Conservation (phyloP, 768 basidiomycete genomes). For the Grammothele lineata region DNA sequence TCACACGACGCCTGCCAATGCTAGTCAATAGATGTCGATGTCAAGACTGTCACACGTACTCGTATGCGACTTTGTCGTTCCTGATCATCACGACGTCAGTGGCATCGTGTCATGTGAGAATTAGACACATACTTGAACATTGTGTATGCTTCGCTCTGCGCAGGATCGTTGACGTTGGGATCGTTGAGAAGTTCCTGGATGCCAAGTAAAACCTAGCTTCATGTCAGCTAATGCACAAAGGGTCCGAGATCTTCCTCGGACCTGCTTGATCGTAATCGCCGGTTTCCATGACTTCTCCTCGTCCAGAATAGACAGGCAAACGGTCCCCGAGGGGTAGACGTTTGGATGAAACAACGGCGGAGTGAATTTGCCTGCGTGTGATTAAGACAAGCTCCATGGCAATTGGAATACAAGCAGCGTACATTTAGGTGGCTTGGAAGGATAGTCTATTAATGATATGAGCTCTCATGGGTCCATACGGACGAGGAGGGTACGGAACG, state of each 20-base stretch:
- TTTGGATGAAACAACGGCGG: constrained; percentile 97
- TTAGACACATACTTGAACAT: constrained; percentile 86
- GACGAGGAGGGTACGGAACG: constrained; percentile 11
- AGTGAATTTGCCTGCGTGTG: constrained; percentile 83
- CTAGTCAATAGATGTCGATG: background rate
- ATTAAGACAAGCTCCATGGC: constrained; percentile 2
- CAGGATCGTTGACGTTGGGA: constrained; percentile 96
- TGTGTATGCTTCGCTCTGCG: constrained; percentile 97
- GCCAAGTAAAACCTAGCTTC: constrained; percentile 79
- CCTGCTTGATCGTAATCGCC: constrained; percentile 98
- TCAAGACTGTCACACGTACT: constrained; percentile 46
- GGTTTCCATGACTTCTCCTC: constrained; percentile 99
- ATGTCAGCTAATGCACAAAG: background rate
- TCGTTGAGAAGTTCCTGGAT: constrained; percentile 95
- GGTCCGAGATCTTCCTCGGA: too few relatives aligned
- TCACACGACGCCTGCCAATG: constrained; percentile 62
- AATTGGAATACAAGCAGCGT: constrained; percentile 21
- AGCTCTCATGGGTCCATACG: constrained; percentile 19
- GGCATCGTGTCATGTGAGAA: background rate
- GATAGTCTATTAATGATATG: constrained; percentile 60
- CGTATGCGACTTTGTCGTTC: constrained; percentile 91
- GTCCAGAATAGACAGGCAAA: constrained; percentile 95
- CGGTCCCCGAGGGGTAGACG: constrained; percentile 97
- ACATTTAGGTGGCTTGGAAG: constrained; percentile 96
- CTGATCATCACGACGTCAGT: constrained; percentile 36